These are phyloP conservation scores for Pseudoperonospora humuli DNA, from an alignment of 352 stramenopile species.

Conservation along the genomic window DNA sequence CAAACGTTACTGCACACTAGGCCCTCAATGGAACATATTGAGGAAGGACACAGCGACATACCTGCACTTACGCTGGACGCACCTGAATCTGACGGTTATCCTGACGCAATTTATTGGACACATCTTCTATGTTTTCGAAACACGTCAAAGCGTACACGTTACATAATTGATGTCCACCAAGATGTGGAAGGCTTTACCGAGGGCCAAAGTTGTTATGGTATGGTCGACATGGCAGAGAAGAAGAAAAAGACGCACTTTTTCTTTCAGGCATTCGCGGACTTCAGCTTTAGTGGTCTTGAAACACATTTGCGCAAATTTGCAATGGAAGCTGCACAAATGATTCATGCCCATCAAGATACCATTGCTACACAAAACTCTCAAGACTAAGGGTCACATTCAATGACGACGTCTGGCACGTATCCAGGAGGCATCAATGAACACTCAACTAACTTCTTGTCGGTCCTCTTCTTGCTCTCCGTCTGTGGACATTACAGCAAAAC, in stretches of 20 bases:
- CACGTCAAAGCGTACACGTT: slow-evolving; percentile 30
- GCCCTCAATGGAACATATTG: slow-evolving; percentile 9
- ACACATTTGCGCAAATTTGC: slow-evolving; percentile 17
- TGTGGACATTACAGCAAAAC: too few species aligned
- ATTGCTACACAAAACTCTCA: slow-evolving; percentile 1
- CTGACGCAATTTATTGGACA: slow-evolving; percentile 55
- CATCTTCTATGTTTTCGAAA: slow-evolving; percentile 58
- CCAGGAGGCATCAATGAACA: too few species aligned
- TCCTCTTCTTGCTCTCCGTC: too few species aligned
- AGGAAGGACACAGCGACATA: slow-evolving; percentile 7
- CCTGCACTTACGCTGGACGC: slow-evolving; percentile 15
- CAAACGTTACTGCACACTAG: slow-evolving; percentile 8
- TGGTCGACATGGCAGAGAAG: slow-evolving; percentile 12
- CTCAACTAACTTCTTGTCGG: too few species aligned
- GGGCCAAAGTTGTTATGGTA: slow-evolving; percentile 53
- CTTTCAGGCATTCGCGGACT: slow-evolving; percentile 14
- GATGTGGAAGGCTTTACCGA: slow-evolving; percentile 24
- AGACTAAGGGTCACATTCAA: too few species aligned
- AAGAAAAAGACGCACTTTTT: slow-evolving; percentile 21
- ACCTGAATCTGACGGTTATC: slow-evolving; percentile 17
- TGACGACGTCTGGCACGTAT: too few species aligned
- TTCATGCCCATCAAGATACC: slow-evolving; percentile 6
- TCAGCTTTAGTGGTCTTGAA: slow-evolving; percentile 20
- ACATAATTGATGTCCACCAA: slow-evolving; percentile 48
- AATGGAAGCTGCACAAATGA: slow-evolving; percentile 17